Conservation (phyloP, 73 alveolate species). For the Tetrahymena malaccensis region DNA sequence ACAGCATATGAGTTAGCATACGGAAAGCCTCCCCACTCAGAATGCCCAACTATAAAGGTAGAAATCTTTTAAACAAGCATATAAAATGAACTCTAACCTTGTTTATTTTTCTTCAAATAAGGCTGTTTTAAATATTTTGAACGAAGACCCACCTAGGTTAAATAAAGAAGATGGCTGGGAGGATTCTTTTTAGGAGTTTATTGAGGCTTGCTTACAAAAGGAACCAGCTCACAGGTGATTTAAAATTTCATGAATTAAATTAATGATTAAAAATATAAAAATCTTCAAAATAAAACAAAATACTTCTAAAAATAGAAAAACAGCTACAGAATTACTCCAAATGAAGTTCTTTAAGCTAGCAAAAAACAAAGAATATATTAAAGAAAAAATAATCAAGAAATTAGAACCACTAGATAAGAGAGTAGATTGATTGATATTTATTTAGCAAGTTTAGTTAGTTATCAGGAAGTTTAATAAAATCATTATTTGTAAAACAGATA, state of each 20-base stretch:
- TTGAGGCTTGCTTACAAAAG: neutral
- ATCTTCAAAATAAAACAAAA: neutral
- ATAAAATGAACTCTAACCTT: neutral
- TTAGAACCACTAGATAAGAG: neutral
- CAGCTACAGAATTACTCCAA: neutral
- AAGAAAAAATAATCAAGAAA: neutral
- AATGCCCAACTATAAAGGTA: neutral
- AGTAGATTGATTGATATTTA: neutral
- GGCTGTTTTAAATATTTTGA: neutral
- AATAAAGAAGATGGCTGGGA: neutral
- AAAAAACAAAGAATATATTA: neutral
- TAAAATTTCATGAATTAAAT: neutral
- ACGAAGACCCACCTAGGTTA: neutral
- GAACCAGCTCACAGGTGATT: neutral
- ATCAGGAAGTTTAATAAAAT: neutral
- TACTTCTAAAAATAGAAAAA: neutral
- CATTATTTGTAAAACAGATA: neutral
- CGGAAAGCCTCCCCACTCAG: slow-evolving; percentile 14
- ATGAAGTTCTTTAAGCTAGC: neutral
- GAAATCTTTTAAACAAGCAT: neutral
- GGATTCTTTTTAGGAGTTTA: neutral
- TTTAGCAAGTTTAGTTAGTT: neutral
- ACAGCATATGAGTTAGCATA: slow-evolving; percentile 26
- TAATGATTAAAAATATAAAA: neutral
- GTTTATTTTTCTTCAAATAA: neutral